These are phyloP conservation scores for Pelargonium cotyledonis DNA, from an alignment of 441 rosid species.

Conservation along the genomic window DNA sequence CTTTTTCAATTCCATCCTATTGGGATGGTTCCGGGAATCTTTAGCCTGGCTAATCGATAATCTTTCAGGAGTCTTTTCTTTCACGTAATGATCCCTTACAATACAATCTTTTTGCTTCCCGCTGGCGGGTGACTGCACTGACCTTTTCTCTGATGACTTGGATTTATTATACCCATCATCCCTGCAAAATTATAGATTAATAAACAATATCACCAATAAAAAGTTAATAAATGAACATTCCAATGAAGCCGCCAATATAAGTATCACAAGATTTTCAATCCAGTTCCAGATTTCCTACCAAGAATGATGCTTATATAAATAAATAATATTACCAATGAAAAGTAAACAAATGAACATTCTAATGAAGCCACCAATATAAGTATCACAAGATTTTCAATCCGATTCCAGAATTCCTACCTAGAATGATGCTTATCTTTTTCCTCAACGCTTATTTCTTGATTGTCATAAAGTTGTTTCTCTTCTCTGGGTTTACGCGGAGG, in stretches of 20 bases:
- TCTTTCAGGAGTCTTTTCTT: constrained; percentile 27
- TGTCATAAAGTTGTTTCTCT: constrained; percentile 23
- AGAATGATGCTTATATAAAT: constrained; percentile 13
- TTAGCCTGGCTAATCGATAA: constrained; percentile 10
- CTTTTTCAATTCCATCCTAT: constrained; percentile 29
- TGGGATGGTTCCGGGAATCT: constrained; percentile 13
- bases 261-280: constrained; percentile 3
- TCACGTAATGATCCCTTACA: constrained; percentile 16
- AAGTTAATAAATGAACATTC: not conserved
- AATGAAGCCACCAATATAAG: not conserved
- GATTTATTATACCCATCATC: constrained; percentile 28
- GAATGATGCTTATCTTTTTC: constrained; percentile 23
- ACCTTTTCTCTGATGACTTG: constrained; percentile 26
- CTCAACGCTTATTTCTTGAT: constrained; percentile 28
- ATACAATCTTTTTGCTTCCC: constrained; percentile 34
- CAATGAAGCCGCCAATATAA: not conserved
- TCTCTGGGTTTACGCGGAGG: constrained; percentile 32
- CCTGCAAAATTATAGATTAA: constrained; percentile 12
- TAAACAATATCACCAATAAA: not conserved
- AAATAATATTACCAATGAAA: not conserved
- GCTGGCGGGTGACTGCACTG: constrained; percentile 28
- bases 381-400: not conserved
- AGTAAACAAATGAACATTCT: not conserved
- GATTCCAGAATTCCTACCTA: constrained; percentile 27
- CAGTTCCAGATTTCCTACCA: constrained; percentile 26